A percentile compares a stretch with the other conserved stretches of the same genome.
Evolutionary conservation across 1,139 yeast species (phyloP).

Genomic region (Debaryomyces udenii): DNA sequence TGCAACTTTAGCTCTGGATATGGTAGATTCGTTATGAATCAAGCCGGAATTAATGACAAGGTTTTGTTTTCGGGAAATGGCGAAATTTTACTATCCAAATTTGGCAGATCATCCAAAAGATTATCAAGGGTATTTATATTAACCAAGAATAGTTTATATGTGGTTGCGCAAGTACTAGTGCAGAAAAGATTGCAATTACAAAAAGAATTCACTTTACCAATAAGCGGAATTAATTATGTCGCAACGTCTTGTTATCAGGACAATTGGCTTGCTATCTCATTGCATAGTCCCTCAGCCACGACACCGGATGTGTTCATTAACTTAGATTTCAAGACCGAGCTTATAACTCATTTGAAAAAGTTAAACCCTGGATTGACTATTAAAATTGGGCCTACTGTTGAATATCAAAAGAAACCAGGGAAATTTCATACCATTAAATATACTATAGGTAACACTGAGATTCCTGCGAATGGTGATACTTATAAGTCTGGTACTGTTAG

Average conservation of each 20-base stretch:
- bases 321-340: conserved; percentile 86
- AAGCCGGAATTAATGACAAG: conserved; percentile 68
- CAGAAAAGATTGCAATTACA: conserved; percentile 72
- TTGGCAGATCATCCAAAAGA: conserved; percentile 89
- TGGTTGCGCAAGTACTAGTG: conserved; percentile 71
- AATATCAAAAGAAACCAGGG: conserved; percentile 91
- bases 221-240: conserved; percentile 62
- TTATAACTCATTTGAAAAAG: conserved; percentile 73
- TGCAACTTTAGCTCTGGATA: conserved; percentile 74
- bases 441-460: conserved; percentile 56
- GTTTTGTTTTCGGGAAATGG: conserved; percentile 84
- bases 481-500: conserved; percentile 90
- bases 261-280: conserved; percentile 86
- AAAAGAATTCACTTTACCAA: conserved; percentile 65
- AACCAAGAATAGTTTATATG: conserved; percentile 62
- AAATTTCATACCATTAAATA: conserved; percentile 75
- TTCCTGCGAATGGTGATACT: conserved; percentile 63
- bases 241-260: conserved; percentile 80
- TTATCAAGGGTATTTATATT: conserved; percentile 72
- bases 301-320: conserved; percentile 81
- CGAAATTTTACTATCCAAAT: conserved; percentile 78
- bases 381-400: conserved; percentile 70
- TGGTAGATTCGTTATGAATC: conserved; percentile 69
- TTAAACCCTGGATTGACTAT: conserved; percentile 62
- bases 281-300: conserved; percentile 51